Percentiles rank a stretch among this genome's conserved stretches.
Conservation (phyloP, 331 rosid species). For the Spiraea crenata region DNA sequence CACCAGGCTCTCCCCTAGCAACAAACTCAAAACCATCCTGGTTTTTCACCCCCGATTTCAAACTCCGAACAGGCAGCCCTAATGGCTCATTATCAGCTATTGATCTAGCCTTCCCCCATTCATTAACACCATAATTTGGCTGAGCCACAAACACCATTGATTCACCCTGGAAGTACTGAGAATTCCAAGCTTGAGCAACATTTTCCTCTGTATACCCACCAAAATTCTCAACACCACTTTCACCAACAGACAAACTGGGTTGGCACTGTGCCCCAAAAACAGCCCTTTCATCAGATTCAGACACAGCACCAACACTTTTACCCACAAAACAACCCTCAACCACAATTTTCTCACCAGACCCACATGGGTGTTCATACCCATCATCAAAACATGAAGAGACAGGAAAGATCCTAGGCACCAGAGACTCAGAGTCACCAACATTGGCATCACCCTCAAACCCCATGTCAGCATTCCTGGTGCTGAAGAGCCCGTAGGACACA, state of each 20-base stretch:
- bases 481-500: conserved; percentile 78
- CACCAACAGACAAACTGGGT: conserved; percentile 28
- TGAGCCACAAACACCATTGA: conserved; percentile 54
- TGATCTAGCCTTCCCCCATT: conserved; percentile 30
- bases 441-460: conserved; percentile 32
- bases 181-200: conserved; percentile 63
- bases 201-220: conserved; percentile 33
- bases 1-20: conserved; percentile 52
- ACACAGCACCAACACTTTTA: conserved; percentile 8
- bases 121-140: conserved; percentile 39
- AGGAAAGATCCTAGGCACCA: conserved; percentile 58
- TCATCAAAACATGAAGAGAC: conserved; percentile 53
- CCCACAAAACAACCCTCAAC: conserved; percentile 39
- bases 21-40: conserved; percentile 31
- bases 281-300: conserved; percentile 18
- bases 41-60: conserved; percentile 39
- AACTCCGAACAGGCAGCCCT: conserved; percentile 76
- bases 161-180: conserved; percentile 56
- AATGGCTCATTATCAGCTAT: conserved; percentile 48
- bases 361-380: conserved; percentile 49
- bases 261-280: conserved; percentile 42
- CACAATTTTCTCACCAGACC: conserved; percentile 49
- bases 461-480: conserved; percentile 54
- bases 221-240: conserved; percentile 30
- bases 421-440: conserved; percentile 36